Conservation (phyloP, 208 protist genomes). For the Leishmania braziliensis region DNA sequence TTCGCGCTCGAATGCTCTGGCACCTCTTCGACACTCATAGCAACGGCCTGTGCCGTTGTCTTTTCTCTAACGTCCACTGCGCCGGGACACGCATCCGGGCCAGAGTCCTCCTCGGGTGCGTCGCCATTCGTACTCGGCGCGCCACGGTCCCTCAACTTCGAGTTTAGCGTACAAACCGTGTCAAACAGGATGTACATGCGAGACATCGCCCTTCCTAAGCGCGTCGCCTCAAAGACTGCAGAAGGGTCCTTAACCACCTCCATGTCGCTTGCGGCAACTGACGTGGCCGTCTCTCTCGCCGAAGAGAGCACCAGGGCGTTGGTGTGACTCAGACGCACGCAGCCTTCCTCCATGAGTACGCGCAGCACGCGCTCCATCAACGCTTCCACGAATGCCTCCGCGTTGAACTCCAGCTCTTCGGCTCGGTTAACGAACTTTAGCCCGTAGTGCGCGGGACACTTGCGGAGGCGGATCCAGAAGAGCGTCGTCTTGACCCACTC, state of each 20-base stretch:
- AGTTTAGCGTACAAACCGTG: conserved; percentile 73
- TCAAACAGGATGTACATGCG: conserved; percentile 85
- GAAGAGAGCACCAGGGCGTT: neutral
- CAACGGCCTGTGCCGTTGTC: neutral
- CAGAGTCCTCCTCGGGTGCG: neutral
- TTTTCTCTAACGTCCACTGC: neutral
- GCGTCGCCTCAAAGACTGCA: conserved; percentile 24
- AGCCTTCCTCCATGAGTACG: conserved; percentile 63
- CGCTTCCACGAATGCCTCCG: conserved; percentile 55
- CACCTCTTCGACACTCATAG: neutral
- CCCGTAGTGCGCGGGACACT: conserved; percentile 77
- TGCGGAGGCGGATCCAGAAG: conserved; percentile 82
- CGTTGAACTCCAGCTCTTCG: conserved; percentile 52
- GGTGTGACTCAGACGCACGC: conserved; percentile 27
- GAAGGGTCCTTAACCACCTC: neutral
- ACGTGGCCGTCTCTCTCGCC: neutral
- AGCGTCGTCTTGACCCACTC: conserved; percentile 93
- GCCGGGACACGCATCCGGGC: neutral
- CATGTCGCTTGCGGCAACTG: neutral
- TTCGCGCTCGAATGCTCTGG: neutral
- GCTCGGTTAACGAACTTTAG: conserved; percentile 51
- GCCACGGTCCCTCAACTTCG: conserved; percentile 8
- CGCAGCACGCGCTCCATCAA: conserved; percentile 71
- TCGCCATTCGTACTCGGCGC: neutral
- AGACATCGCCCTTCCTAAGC: conserved; percentile 53